Base-by-base conservation (phyloP, 345 rosid species). In the Gossypium anomalum region DNA sequence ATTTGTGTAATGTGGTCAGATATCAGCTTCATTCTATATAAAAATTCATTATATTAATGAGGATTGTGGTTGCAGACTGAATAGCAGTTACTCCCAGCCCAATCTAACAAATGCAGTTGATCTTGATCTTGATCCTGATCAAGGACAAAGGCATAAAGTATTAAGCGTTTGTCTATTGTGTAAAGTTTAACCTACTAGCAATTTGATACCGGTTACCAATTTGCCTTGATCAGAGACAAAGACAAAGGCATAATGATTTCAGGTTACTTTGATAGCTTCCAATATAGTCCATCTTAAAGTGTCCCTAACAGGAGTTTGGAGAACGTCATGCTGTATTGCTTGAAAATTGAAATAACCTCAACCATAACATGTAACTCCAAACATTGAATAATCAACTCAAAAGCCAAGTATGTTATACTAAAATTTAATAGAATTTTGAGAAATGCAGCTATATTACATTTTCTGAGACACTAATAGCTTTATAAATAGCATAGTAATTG, bases 381-480 rank as follows among this genome's bases (percentile, higher is more conserved):
- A 19, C 67, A 20, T 20, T 44, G 29, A 19, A 12, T 66, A 43
- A n/a, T 65, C 47, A n/a, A 19, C 8, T 43, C 15, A 11, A 64
- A 65, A 1, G 29, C 20, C 52, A 9, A 38, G 22, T 17, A 19
- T 5, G 17, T 43, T 44, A 41, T 44, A 51, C 70, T 65, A n/a
- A n/a, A 20, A 38, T 65, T 3, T 65, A 43, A 38, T 41, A 41
- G 69, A 41, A 64, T 66, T 66, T 19, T 12, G n/a, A 66, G 27
- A n/a, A 66, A 44, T 66, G 53, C 20, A 66, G 53, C 53, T 66
- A 66, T 44, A 12, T 66, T 66, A 66, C 15, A 45, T 66, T 66
- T 43, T 65, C 51, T 59, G 7, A 25, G 25, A 59, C 14, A 59
- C 7, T 5, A 34, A 7, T 22, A 3, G 12, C 34, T 59, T 7